Conservation (phyloP, 768 basidiomycete genomes). For the Chalciporus sphaerocephalus region DNA sequence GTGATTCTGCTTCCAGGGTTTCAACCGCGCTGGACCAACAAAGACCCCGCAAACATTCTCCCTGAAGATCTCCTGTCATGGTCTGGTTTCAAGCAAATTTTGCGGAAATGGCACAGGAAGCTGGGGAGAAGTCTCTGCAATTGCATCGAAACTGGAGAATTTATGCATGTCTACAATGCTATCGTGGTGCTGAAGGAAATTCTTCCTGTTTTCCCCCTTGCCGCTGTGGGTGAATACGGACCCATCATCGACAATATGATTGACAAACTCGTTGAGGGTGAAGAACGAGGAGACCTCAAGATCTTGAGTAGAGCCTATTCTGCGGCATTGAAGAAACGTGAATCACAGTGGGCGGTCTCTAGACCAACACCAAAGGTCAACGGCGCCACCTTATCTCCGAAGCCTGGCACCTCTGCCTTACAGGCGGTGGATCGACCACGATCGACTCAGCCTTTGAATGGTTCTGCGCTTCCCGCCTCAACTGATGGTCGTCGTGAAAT, state of each 20-base stretch:
- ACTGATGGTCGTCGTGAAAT: conserved; percentile 38
- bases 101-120: conserved; percentile 83
- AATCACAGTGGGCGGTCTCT: conserved; percentile 48
- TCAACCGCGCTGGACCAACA: conserved; percentile 48
- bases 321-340: conserved; percentile 71
- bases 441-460: conserved; percentile 36
- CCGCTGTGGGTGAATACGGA: conserved; percentile 54
- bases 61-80: conserved; percentile 61
- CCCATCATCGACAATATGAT: conserved; percentile 54
- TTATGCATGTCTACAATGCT: conserved; percentile 98
- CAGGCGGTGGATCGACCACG: conserved; percentile 34
- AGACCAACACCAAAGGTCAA: conserved; percentile 34
- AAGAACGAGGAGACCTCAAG: conserved; percentile 81
- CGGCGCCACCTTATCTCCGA: conserved; percentile 28
- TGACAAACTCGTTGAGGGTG: conserved; percentile 62
- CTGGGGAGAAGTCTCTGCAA: conserved; percentile 66
- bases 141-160: conserved; percentile 83
- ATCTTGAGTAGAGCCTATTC: conserved; percentile 74
- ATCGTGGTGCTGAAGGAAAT: conserved; percentile 91
- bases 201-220: conserved; percentile 80
- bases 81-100: conserved; percentile 62
- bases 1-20: conserved; percentile 65
- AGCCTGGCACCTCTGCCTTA: conserved; percentile 19
- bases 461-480: conserved; percentile 30
- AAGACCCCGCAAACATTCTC: conserved; percentile 36